Evolutionary conservation across 2,329 filamentous ascomycete species (phyloP), one percentile per base, ranked within the genome.

Genomic region (Phoma herbarum): DNA sequence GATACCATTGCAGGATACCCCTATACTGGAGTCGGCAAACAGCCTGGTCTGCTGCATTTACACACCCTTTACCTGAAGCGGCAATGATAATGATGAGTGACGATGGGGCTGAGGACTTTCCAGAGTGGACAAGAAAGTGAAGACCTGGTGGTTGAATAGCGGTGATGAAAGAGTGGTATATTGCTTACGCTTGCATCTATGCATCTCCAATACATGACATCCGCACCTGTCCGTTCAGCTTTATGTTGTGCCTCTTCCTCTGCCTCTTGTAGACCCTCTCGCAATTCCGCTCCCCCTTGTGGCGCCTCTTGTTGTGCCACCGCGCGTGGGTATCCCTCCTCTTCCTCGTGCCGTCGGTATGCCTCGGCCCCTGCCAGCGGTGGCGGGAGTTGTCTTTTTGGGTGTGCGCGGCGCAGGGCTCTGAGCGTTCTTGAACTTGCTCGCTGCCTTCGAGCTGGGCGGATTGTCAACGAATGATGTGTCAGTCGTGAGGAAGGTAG

Each of bases 401-500:
- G 63, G 63, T 9, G 69, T 66, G 41, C 41, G 41, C n/a, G 70
- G 64, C 2, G 74, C 72, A 1, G 77, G 72, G 10, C 67, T 75
- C 0, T 49, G 43, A 14, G 77, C 75, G 14, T 73, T 76, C 22
- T 75, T 70, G 59, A 77, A 80, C 58, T 77, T 82, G 58, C 72
- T 76, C 4, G 76, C 74, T 2, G 77, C 73, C 68, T 84, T 86
- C 28, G 79, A 81, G 35, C 83, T 84, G 4, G 85, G 84, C 8
- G 93, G 93, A 69, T 97, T 91, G 31, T 97, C 92, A 55, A 97
- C 87, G 72, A 97, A 97, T 1, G 91, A 92, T 6, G 90, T 96
- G 73, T 97, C 93, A 11, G 92, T 96, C 23, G 93, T 97, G 88
- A 97, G 86, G 71, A 97, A 97, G 0, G 93, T 97, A 50, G 90